phyloP scores from a whole-genome alignment of 2,329 filamentous ascomycete species.

The Shiraia bambusicola region DNA sequence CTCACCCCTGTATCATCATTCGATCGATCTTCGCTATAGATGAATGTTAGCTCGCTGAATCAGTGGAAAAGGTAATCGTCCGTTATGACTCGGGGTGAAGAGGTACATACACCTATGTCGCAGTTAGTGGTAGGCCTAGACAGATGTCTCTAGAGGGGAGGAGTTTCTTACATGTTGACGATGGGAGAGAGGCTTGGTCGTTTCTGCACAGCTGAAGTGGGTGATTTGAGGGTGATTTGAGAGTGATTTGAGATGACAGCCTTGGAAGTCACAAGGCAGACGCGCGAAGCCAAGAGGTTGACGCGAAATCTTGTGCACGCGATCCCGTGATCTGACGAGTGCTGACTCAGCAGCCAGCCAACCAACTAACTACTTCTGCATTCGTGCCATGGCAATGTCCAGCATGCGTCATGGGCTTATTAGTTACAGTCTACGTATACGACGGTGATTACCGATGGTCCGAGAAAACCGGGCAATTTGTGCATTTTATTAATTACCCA shows the following conservation, averaged over 20 bases:
- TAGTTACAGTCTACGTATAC: no score
- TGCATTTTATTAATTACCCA: not conserved
- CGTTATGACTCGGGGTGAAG: not conserved
- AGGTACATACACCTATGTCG: slow-evolving; percentile 12
- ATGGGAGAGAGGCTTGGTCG: slow-evolving; percentile 3
- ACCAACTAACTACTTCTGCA: not conserved
- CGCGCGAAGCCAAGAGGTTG: no score
- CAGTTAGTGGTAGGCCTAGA: slow-evolving; percentile 3
- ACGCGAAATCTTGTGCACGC: slow-evolving; percentile 3
- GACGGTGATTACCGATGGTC: no score
- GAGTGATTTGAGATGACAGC: no score
- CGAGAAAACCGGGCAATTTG: not conserved
- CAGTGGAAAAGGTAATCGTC: not conserved
- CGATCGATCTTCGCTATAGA: slow-evolving; percentile 73
- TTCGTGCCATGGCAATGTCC: not conserved
- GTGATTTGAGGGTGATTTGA: no score
- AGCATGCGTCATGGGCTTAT: not conserved
- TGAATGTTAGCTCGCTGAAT: slow-evolving; percentile 2
- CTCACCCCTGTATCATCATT: slow-evolving; percentile 75
- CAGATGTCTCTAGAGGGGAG: not conserved
- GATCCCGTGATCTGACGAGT: slow-evolving; percentile 6
- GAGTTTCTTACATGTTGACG: slow-evolving; percentile 13
- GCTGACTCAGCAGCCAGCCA: not conserved
- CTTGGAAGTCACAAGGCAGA: no score
- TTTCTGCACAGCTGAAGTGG: not conserved